phyloP scores from a whole-genome alignment of 2,329 filamentous ascomycete genomes.

The Phialocephala subalpina region DNA sequence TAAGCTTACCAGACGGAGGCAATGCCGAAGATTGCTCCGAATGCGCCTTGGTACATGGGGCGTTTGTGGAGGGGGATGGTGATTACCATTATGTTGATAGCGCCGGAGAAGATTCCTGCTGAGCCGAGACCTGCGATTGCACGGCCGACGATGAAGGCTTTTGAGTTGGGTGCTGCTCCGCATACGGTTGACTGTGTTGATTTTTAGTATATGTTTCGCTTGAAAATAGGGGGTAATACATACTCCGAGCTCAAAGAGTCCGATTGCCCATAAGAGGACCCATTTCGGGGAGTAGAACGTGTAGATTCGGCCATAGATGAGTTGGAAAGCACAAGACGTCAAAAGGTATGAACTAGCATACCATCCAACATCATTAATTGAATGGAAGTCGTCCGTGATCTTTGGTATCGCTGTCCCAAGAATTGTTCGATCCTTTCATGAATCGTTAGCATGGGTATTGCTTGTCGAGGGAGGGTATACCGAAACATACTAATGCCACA shows the following conservation, averaged over 20 bases:
- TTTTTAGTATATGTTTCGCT: not conserved
- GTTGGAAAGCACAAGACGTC: constrained; percentile 42
- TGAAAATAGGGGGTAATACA: constrained; percentile 18
- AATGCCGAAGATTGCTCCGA: constrained; percentile 43
- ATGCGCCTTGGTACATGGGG: constrained; percentile 41
- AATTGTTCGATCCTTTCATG: constrained; percentile 45
- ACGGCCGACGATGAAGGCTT: constrained; percentile 46
- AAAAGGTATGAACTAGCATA: constrained; percentile 51
- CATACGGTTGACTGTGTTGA: constrained; percentile 43
- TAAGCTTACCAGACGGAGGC: constrained; percentile 42
- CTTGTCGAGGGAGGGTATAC: not conserved
- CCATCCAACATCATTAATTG: constrained; percentile 54
- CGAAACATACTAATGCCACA: constrained; percentile 35
- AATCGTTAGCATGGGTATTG: constrained; percentile 15
- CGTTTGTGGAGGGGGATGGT: constrained; percentile 40
- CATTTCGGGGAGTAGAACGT: constrained; percentile 44
- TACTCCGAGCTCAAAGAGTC: constrained; percentile 46
- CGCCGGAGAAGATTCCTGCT: constrained; percentile 44
- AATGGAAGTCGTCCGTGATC: constrained; percentile 49
- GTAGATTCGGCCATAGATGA: constrained; percentile 43
- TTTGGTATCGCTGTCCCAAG: constrained; percentile 49
- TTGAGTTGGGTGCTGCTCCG: constrained; percentile 44
- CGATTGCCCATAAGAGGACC: constrained; percentile 40
- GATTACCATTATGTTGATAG: constrained; percentile 40
- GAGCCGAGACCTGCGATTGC: constrained; percentile 40